phyloP scores from a whole-genome alignment of 176 grass and related monocot species.

The Panicum miliaceum region DNA sequence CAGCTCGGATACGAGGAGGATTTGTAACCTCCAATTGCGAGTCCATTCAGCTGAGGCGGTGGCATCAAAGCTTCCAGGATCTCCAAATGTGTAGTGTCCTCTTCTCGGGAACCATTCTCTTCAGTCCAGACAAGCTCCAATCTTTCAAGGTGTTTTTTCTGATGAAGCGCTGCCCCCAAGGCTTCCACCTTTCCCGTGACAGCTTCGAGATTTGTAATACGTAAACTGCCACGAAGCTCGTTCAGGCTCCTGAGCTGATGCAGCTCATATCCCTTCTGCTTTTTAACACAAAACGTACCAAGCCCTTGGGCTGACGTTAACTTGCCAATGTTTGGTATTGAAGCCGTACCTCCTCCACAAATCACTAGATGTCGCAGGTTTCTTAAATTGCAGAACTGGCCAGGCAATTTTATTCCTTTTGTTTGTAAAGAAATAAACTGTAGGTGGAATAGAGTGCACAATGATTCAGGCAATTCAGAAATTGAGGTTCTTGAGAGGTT shows the following conservation, averaged over 20 bases:
- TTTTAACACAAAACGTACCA: neutral
- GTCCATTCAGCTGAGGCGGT: neutral
- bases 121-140: neutral
- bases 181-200: conserved; percentile 25
- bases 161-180: neutral
- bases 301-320: conserved; percentile 3
- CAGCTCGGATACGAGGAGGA: neutral
- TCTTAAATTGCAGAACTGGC: neutral
- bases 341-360: neutral
- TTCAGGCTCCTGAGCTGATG: conserved; percentile 16
- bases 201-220: neutral
- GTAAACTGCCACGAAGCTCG: neutral
- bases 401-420: neutral
- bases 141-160: neutral
- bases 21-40: neutral
- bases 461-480: conserved; percentile 27
- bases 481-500: neutral
- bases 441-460: neutral
- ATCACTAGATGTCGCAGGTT: neutral
- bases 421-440: neutral
- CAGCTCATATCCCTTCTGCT: conserved; percentile 16
- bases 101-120: rapidly evolving
- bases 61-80: conserved; percentile 18
- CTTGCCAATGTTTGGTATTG: conserved; percentile 24
- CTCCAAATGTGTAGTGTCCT: neutral